Conservation (phyloP, 164 flowering plant species). For the Euptelea pleiosperma region DNA sequence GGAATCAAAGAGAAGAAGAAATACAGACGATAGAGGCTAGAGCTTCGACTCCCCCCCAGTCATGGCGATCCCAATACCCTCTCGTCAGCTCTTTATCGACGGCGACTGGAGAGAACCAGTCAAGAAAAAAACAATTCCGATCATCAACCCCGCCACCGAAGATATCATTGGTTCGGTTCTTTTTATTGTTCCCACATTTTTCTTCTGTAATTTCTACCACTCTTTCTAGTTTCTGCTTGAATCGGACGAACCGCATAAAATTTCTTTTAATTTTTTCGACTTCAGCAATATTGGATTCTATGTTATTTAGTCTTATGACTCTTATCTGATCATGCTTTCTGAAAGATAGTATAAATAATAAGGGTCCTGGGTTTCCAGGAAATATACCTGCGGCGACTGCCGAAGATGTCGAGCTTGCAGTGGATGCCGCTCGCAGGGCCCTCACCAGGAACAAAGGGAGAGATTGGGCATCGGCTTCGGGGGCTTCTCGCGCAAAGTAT, state of each 20-base stretch:
- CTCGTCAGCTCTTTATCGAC: constrained; percentile 79
- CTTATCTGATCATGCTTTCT: too few relatives aligned
- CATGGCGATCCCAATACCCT: constrained; percentile 58
- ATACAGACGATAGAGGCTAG: too few relatives aligned
- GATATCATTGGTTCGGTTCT: constrained; percentile 61
- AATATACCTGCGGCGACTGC: constrained; percentile 86
- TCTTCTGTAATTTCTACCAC: too few relatives aligned
- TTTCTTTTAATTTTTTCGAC: too few relatives aligned
- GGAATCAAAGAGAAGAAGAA: too few relatives aligned
- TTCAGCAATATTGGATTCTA: too few relatives aligned
- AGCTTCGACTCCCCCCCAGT: too few relatives aligned
- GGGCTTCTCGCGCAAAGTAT: constrained; percentile 86
- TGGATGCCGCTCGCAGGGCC: constrained; percentile 77
- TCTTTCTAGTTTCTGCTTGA: neutral
- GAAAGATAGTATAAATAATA: too few relatives aligned
- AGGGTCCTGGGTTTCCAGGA: constrained; percentile 37
- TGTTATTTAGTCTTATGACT: too few relatives aligned
- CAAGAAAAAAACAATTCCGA: constrained; percentile 55
- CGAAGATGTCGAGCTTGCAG: constrained; percentile 90
- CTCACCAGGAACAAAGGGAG: constrained; percentile 53
- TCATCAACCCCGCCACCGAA: constrained; percentile 85
- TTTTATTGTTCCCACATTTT: too few relatives aligned
- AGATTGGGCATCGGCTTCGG: constrained; percentile 79
- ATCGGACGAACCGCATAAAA: neutral
- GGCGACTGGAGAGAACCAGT: constrained; percentile 83